Evolutionary conservation across 768 basidiomycete species (phyloP).

Genomic region (Tulasnella sp.): DNA sequence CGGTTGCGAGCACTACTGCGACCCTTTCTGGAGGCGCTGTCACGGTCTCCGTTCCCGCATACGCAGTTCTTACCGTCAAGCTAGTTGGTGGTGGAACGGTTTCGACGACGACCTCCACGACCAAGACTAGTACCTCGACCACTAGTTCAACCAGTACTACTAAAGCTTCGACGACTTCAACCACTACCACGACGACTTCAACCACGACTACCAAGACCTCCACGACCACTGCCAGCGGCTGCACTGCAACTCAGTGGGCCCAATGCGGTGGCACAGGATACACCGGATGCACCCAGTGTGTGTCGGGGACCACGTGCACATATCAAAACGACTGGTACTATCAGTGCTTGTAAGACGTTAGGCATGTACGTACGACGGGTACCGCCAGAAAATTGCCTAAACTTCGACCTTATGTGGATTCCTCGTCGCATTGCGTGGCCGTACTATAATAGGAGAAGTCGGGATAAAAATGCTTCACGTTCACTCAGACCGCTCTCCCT

Average conservation of each 20-base stretch:
- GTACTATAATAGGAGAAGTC: too few relatives aligned
- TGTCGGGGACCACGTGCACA: constrained; percentile 6
- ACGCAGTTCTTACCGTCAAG: neutral
- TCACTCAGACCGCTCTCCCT: too few relatives aligned
- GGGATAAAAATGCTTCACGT: too few relatives aligned
- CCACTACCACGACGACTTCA: too few relatives aligned
- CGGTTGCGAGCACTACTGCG: neutral
- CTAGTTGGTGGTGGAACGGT: too few relatives aligned
- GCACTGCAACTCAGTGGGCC: neutral
- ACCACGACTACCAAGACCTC: neutral
- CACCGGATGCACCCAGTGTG: neutral
- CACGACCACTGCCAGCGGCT: neutral
- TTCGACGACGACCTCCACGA: neutral
- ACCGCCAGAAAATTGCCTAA: too few relatives aligned
- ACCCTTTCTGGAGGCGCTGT: neutral
- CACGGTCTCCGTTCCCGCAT: neutral
- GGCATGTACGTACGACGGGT: neutral
- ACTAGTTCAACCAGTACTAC: neutral
- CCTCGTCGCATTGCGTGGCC: too few relatives aligned
- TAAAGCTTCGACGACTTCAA: too few relatives aligned
- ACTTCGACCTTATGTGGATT: too few relatives aligned
- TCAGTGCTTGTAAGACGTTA: neutral
- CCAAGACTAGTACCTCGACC: neutral
- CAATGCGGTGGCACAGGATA: neutral
- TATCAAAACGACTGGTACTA: neutral